phyloP scores from a whole-genome alignment of 176 grass and related monocot genomes.

The Olyra latifolia region DNA sequence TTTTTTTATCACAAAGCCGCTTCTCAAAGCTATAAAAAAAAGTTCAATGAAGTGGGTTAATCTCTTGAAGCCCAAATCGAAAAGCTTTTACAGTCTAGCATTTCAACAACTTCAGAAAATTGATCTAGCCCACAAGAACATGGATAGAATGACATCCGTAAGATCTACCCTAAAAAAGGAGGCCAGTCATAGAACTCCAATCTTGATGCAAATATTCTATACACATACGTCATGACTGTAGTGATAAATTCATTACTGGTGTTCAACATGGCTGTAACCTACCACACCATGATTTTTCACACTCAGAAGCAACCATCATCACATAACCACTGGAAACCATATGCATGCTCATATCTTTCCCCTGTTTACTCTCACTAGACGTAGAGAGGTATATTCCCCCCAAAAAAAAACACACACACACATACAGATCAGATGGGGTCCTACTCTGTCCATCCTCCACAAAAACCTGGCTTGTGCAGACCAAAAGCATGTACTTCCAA shows the following conservation, averaged over 20 bases:
- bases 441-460: background rate
- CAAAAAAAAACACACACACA: background rate
- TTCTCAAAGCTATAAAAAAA: no score
- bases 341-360: background rate
- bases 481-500: conserved; percentile 36
- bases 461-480: conserved; percentile 28
- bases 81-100: no score
- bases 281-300: background rate
- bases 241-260: background rate
- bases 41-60: no score
- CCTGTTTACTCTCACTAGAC: background rate
- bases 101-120: no score
- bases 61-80: no score
- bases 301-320: conserved; percentile 21
- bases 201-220: no score
- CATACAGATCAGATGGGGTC: background rate
- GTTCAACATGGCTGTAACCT: background rate
- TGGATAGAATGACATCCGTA: no score
- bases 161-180: no score
- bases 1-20: no score
- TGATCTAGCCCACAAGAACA: no score
- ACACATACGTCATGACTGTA: no score
- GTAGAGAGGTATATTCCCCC: conserved; percentile 13
- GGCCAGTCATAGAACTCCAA: no score
- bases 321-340: background rate